Conservation (phyloP, 2,329 filamentous ascomycete genomes). For the Pyricularia sp. region DNA sequence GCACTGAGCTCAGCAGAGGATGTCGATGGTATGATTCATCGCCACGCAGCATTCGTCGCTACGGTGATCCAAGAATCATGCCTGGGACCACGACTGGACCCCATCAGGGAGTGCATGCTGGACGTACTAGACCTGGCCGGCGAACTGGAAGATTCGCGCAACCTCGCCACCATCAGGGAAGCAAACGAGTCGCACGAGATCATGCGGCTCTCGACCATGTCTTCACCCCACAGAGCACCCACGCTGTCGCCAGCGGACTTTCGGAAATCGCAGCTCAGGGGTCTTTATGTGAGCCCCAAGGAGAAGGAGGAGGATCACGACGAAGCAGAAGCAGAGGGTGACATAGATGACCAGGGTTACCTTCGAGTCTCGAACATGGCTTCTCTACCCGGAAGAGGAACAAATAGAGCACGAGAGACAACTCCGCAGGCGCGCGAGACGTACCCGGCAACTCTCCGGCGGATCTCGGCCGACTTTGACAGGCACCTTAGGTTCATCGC, state of each 20-base stretch:
- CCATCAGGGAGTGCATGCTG: slow-evolving; percentile 65
- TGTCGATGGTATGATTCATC: slow-evolving; percentile 70
- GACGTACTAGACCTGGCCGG: slow-evolving; percentile 68
- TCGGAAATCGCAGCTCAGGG: slow-evolving; percentile 4
- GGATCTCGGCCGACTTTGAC: slow-evolving; percentile 54
- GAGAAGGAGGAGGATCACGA: slow-evolving; percentile 18
- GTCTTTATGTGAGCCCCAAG: slow-evolving; percentile 15
- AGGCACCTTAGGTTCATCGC: slow-evolving; percentile 60
- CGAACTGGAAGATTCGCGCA: slow-evolving; percentile 53
- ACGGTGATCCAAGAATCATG: slow-evolving; percentile 60
- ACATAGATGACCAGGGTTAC: not conserved
- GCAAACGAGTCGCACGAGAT: slow-evolving; percentile 28
- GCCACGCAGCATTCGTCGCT: slow-evolving; percentile 56
- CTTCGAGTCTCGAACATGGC: not conserved
- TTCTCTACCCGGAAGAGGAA: not conserved
- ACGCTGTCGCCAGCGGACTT: slow-evolving; percentile 9
- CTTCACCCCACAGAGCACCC: slow-evolving; percentile 19
- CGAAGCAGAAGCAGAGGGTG: not conserved
- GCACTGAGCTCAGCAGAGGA: slow-evolving; percentile 55
- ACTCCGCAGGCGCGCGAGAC: slow-evolving; percentile 17
- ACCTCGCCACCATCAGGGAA: slow-evolving; percentile 25
- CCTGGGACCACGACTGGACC: slow-evolving; percentile 56
- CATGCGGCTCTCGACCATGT: slow-evolving; percentile 25
- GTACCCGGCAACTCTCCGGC: slow-evolving; percentile 42
- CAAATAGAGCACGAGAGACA: not conserved